Base-by-base conservation (phyloP, 495 filamentous ascomycete genomes). In the Entonaema liquescens region DNA sequence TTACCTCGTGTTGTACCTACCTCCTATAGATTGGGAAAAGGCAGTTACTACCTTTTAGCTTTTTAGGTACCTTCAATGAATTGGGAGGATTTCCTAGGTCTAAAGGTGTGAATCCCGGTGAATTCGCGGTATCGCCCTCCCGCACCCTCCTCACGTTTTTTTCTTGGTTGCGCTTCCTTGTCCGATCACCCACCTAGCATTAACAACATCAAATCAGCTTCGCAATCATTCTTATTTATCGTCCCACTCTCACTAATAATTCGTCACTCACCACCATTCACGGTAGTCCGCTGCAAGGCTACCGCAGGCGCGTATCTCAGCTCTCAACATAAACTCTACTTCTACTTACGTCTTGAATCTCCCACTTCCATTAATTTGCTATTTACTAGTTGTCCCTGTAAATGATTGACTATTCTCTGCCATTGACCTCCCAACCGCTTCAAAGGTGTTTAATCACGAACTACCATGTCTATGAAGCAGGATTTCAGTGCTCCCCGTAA, bases 401-500 rank as follows among this genome's bases (percentile, higher is more conserved):
- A 54, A 55, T 8, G 33, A 50, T 60, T 63, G 36, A 71, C 21
- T 6, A 9, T 40, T 33, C 25, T 13, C 58, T 40, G 29, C 38
- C 26, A 19, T 19, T 28, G 59, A 55, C 33, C 44, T 29, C 50
- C n/a, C 29, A 56, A 33, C 63, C 15, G 29, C 42, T 67, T 28
- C 52, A 13, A 59, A 42, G 6, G 40, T 35, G 13, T 49, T 11
- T 21, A 62, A 61, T 25, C 3, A 52, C 11, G 21, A 63, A 38
- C 15, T 2, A 74, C 49, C 54, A 80, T 82, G 80, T 75, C 74
- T 13, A 77, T 52, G 9, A 75, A 73, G 49, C 74, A 70, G 26
- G 80, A 82, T 29, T 73, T 75, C 42, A 77, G 78, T 59, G 78
- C 78, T 63, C 72, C 74, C 29, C 75, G 79, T 56, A 80, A 78